phyloP scores from a whole-genome alignment of 2,329 filamentous ascomycete genomes.

The Aspergillus phoenicis region DNA sequence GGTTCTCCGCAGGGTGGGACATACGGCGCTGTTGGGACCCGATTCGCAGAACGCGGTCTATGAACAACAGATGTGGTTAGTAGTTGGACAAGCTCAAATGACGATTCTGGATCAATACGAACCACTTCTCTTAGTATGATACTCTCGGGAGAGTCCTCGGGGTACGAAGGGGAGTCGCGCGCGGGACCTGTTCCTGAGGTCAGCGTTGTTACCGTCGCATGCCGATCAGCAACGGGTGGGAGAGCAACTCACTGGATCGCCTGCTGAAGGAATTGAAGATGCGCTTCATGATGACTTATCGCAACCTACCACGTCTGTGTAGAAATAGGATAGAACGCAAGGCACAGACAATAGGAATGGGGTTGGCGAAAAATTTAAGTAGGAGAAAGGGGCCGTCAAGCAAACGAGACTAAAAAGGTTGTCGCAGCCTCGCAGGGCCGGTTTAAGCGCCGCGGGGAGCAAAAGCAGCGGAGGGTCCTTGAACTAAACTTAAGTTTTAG shows the following conservation, averaged over 20 bases:
- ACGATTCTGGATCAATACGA: constrained; percentile 13
- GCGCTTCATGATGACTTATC: constrained; percentile 36
- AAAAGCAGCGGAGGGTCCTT: constrained; percentile 8
- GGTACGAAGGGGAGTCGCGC: constrained; percentile 26
- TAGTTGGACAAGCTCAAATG: constrained; percentile 4
- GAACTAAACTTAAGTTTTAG: not conserved
- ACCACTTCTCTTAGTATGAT: constrained; percentile 47
- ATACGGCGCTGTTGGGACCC: constrained; percentile 60
- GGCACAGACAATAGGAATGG: constrained; percentile 7
- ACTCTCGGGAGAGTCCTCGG: constrained; percentile 44
- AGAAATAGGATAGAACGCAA: not conserved
- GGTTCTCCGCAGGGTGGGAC: constrained; percentile 1
- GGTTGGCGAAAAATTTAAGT: constrained; percentile 6
- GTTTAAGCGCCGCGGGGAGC: constrained; percentile 9
- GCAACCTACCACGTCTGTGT: not conserved
- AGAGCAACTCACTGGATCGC: constrained; percentile 33
- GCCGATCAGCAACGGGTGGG: constrained; percentile 5
- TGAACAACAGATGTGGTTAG: constrained; percentile 1
- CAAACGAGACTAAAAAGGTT: not conserved
- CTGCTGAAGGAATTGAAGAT: constrained; percentile 36
- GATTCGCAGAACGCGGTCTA: constrained; percentile 83
- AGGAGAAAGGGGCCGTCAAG: constrained; percentile 3
- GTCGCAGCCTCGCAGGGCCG: not conserved
- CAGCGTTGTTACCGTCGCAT: constrained; percentile 9
- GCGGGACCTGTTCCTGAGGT: constrained; percentile 25